Conservation (phyloP, 202 grass and related monocot genomes). For the Zizania palustris region DNA sequence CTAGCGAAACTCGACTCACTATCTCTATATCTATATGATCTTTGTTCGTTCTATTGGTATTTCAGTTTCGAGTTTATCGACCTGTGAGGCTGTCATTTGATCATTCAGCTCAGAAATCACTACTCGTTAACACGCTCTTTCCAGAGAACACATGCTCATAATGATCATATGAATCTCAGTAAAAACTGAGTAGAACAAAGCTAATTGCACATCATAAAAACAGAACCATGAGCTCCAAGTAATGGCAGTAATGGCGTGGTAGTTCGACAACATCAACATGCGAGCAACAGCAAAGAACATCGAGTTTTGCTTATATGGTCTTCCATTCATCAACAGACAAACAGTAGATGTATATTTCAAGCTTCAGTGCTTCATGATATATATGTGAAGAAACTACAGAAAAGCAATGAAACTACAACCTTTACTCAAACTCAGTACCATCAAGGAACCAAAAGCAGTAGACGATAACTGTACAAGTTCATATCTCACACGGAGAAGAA, state of each 20-base stretch:
- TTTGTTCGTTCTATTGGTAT: no score
- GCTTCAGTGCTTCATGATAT: constrained; percentile 25
- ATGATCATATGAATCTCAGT: not conserved
- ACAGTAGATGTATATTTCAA: constrained; percentile 43
- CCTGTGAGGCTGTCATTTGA: not conserved
- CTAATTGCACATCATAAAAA: not conserved
- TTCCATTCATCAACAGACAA: constrained; percentile 20
- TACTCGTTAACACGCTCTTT: not conserved
- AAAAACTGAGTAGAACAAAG: not conserved
- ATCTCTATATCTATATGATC: no score
- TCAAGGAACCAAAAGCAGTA: constrained; percentile 36
- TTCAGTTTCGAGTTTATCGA: not conserved
- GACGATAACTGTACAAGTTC: constrained; percentile 57
- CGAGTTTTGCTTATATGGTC: constrained; percentile 4
- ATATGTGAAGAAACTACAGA: constrained; percentile 34
- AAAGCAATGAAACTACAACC: constrained; percentile 49
- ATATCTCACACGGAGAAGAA: constrained; percentile 49
- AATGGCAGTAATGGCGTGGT: not conserved
- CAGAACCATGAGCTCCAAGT: constrained; percentile 13
- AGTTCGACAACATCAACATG: not conserved
- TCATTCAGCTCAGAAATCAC: not conserved
- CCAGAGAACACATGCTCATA: not conserved
- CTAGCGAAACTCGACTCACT: no score
- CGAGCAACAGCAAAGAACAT: constrained; percentile 26
- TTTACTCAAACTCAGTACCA: constrained; percentile 41